These are phyloP conservation scores for Schizothecium vesticola DNA, from an alignment of 495 filamentous ascomycete genomes.

Conservation along the genomic window DNA sequence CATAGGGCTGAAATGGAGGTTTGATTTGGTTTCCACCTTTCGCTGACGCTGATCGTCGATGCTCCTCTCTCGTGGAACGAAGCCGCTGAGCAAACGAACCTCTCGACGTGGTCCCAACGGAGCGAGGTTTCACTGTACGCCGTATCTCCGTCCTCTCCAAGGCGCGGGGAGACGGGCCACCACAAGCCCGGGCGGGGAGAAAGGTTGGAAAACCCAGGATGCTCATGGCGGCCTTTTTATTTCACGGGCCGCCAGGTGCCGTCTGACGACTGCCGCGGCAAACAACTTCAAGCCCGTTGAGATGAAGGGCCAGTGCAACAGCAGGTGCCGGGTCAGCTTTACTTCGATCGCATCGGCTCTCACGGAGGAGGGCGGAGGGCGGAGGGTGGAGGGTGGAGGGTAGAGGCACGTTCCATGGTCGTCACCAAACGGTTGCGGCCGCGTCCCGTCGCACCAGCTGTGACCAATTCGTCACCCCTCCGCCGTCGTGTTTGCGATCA, in stretches of 20 bases:
- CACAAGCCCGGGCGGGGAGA: neutral
- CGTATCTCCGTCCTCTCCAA: neutral
- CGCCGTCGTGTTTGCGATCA: conserved; percentile 10
- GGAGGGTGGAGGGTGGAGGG: neutral
- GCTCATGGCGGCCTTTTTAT: neutral
- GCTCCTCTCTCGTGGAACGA: neutral
- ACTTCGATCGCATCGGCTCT: neutral
- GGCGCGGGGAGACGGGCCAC: neutral
- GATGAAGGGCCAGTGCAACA: conserved; percentile 3
- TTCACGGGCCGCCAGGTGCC: neutral
- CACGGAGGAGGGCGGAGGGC: neutral
- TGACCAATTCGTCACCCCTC: conserved; percentile 10
- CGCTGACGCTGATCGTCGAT: neutral
- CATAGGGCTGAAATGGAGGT: conserved; percentile 25
- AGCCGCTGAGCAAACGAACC: neutral
- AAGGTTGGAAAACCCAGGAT: neutral
- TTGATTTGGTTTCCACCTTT: conserved; percentile 1
- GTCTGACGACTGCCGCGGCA: neutral
- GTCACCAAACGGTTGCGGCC: conserved; percentile 2
- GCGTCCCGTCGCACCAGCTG: neutral
- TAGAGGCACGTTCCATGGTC: neutral
- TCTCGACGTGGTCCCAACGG: neutral
- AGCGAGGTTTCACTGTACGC: neutral
- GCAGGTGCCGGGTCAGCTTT: neutral
- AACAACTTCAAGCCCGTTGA: neutral